Evolutionary conservation across 805 yeast species (phyloP).

Genomic region (Myxozyma neotropica): DNA sequence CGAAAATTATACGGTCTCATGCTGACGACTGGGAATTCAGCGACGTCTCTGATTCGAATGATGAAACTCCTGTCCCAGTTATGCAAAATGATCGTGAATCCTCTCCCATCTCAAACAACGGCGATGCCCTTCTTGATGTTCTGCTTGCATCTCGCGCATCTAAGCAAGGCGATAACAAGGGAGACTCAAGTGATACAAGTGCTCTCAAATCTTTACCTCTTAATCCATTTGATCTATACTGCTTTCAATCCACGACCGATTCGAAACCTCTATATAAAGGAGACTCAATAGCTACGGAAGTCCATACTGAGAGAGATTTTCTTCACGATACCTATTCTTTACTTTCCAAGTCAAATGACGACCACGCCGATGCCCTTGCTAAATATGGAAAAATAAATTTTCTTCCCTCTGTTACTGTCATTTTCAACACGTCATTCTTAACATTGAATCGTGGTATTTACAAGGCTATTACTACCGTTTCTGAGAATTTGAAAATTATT

Average conservation of each 20-base stretch:
- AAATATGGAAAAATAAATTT: neutral
- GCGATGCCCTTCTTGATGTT: too few species aligned
- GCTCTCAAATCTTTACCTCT: neutral
- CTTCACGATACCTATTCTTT: neutral
- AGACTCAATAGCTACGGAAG: neutral
- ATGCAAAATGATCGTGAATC: neutral
- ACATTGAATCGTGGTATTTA: neutral
- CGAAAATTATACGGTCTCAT: neutral
- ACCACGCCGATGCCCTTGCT: neutral
- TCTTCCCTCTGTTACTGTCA: slow-evolving; percentile 5
- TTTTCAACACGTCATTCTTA: slow-evolving; percentile 16
- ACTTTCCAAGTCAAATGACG: neutral
- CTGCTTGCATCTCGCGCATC: slow-evolving; percentile 1
- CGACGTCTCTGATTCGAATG: neutral
- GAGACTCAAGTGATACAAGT: neutral
- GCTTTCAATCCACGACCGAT: neutral
- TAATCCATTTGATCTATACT: slow-evolving; percentile 7
- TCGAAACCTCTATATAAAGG: neutral
- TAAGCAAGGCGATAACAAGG: neutral
- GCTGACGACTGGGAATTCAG: slow-evolving; percentile 9
- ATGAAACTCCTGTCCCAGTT: neutral
- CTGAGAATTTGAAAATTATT: slow-evolving; percentile 7
- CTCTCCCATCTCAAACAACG: too few species aligned
- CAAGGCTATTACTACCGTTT: neutral
- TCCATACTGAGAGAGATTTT: neutral